A percentile compares a stretch with the other conserved stretches of the same genome.
Conservation (phyloP, 2,329 filamentous ascomycete genomes). For the Colletotrichum camelliae region DNA sequence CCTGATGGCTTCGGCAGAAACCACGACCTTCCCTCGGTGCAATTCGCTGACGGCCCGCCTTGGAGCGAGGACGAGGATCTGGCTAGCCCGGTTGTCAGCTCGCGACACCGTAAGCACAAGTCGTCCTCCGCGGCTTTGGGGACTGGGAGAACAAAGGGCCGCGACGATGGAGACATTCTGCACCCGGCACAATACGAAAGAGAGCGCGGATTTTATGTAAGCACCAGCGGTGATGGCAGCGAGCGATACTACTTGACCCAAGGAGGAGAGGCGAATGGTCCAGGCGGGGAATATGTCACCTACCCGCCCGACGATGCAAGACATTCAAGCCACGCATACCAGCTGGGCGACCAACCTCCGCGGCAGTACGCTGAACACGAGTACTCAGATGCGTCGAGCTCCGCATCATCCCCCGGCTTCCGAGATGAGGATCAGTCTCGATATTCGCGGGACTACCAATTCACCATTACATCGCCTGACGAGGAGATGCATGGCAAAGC, state of each 20-base stretch:
- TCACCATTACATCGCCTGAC: constrained; percentile 92
- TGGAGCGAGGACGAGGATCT: constrained; percentile 97
- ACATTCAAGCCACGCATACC: constrained; percentile 58
- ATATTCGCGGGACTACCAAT: constrained; percentile 91
- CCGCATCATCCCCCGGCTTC: constrained; percentile 62
- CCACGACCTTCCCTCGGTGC: constrained; percentile 76
- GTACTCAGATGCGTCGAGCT: constrained; percentile 65
- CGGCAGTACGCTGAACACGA: constrained; percentile 53
- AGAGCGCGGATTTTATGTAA: constrained; percentile 71
- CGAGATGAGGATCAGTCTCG: constrained; percentile 73
- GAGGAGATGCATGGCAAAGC: constrained; percentile 98
- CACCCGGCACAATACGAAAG: constrained; percentile 57
- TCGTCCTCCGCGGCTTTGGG: constrained; percentile 61
- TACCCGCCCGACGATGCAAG: constrained; percentile 72
- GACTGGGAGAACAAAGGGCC: constrained; percentile 50
- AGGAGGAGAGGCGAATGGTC: constrained; percentile 73
- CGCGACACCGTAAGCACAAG: constrained; percentile 86
- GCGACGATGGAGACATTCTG: constrained; percentile 42
- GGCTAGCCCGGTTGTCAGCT: constrained; percentile 87
- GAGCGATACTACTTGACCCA: constrained; percentile 78
- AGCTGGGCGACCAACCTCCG: constrained; percentile 49
- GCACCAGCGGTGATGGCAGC: constrained; percentile 72
- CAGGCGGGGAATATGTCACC: constrained; percentile 81
- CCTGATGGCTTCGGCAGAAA: constrained; percentile 62
- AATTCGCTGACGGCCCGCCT: constrained; percentile 86